Evolutionary conservation across 306 rosid genomes (phyloP), one percentile per base, ranked within the genome.

Genomic region (Vachellia collinsii): DNA sequence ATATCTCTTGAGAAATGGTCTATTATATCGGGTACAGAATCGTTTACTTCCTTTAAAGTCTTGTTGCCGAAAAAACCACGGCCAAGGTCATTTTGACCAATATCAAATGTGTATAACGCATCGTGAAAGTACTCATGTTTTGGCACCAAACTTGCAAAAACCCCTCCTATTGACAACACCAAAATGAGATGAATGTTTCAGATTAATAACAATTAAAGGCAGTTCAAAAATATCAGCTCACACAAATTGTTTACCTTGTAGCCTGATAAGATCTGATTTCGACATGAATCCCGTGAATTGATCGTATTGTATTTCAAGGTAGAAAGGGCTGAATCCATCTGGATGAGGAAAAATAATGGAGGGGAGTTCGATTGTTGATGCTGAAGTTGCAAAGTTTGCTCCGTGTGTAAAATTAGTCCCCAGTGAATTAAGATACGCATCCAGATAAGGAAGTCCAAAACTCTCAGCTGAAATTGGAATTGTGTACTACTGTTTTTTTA

Each of bases 281-380:
- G 74, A 25, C 54, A 61, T 81, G 61, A 89, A 75, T 41, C 64
- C 19, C 41, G 1, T n/a, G 65, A 87, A 85, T 63, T 87, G 90
- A 4, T 46, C 19, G 75, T 61, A 81, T 14, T 87, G 90, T 58
- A 87, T 16, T 10, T 38, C 58, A 17, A 87, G 79, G 70, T 14
- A 79, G 79, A 89, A 89, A 56, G 89, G 92, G 81, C 89, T 89
- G 25, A n/a, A 74, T 50, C 65, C 47, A 76, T 29, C 1, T 23
- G 83, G 87, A 3, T 23, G 16, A 1, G 67, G 67, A 22, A 61
- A 61, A 13, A 63, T 13, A 14, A 14, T 29, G 1, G 8, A 3
- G 0, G 87, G 88, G 53, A 58, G 53, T 79, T 7, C 2, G 23
- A 87, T 81, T 1, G 92, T 87, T 6, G 92, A 79, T 7, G 43